A percentile compares a stretch with the other conserved stretches of the same genome.
phyloP scores from a whole-genome alignment of 1,284 basidiomycete species.

The Waitea zeae region DNA sequence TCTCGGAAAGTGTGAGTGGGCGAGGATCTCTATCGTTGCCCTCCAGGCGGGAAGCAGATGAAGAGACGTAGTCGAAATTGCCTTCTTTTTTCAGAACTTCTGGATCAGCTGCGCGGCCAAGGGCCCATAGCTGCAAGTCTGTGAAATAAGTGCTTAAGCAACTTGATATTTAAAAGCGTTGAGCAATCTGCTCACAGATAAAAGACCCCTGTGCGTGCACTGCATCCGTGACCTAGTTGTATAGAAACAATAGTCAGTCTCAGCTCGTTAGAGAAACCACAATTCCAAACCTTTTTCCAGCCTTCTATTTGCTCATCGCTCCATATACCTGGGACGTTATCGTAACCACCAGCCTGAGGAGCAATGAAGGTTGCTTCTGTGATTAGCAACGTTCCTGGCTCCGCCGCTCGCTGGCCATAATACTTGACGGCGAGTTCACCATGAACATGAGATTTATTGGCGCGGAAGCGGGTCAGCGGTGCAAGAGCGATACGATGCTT shows the following conservation, averaged over 20 bases:
- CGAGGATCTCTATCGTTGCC: conserved; percentile 7
- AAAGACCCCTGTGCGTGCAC: conserved; percentile 13
- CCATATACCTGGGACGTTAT: conserved; percentile 13
- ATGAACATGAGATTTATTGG: conserved; percentile 12
- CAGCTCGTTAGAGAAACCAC: background rate
- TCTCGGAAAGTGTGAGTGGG: conserved; percentile 11
- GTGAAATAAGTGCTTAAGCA: too few species aligned
- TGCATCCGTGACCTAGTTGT: conserved; percentile 2
- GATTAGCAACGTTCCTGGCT: conserved; percentile 16
- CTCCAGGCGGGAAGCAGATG: conserved; percentile 22
- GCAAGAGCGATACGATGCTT: conserved; percentile 28
- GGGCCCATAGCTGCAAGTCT: conserved; percentile 32
- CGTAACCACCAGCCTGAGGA: conserved; percentile 8
- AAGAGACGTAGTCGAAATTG: conserved; percentile 14
- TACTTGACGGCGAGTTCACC: conserved; percentile 10
- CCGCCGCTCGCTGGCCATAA: conserved; percentile 15
- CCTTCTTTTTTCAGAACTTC: conserved; percentile 13
- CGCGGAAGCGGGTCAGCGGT: conserved; percentile 24
- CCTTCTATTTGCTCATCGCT: conserved; percentile 13
- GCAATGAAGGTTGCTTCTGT: conserved; percentile 17
- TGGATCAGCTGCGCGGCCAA: conserved; percentile 21
- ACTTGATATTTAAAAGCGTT: too few species aligned
- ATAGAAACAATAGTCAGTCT: background rate
- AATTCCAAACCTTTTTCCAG: conserved; percentile 14
- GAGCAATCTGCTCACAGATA: too few species aligned